A percentile compares a stretch with the other conserved stretches of the same genome.
phyloP scores from a whole-genome alignment of 1,284 basidiomycete species.

The Boletus chippewaensis region DNA sequence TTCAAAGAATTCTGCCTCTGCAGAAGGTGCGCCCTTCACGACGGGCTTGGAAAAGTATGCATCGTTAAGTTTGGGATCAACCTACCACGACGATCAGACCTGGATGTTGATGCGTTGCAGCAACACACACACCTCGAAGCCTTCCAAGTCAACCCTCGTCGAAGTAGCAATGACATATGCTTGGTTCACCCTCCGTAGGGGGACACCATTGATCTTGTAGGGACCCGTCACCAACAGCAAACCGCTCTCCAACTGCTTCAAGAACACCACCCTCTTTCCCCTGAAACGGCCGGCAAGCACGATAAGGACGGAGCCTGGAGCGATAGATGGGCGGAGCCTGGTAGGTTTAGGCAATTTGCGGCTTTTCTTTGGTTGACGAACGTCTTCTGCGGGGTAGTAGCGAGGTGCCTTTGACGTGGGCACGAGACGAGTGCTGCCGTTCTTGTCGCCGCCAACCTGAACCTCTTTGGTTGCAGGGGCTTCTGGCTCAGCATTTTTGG shows the following conservation, averaged over 20 bases:
- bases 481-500: conserved; percentile 70
- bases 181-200: conserved; percentile 96
- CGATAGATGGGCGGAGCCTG: conserved; percentile 82
- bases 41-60: conserved; percentile 88
- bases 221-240: conserved; percentile 96
- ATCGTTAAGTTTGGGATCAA: conserved; percentile 90
- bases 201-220: conserved; percentile 98
- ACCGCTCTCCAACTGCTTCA: conserved; percentile 94
- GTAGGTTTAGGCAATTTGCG: conserved; percentile 81
- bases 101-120: conserved; percentile 10
- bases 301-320: conserved; percentile 93
- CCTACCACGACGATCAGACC: conserved; percentile 35
- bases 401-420: conserved; percentile 85
- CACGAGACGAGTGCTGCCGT: conserved; percentile 83
- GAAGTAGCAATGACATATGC: conserved; percentile 99
- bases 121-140: conserved; percentile 53
- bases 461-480: conserved; percentile 70
- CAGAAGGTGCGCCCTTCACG: conserved; percentile 63
- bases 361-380: conserved; percentile 83
- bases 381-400: conserved; percentile 97
- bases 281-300: conserved; percentile 97
- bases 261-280: conserved; percentile 97
- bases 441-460: conserved; percentile 83
- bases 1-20: conserved; percentile 95
- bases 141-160: conserved; percentile 85